Evolutionary conservation across 1,139 yeast species (phyloP).

Genomic region (Taphrina confusa): DNA sequence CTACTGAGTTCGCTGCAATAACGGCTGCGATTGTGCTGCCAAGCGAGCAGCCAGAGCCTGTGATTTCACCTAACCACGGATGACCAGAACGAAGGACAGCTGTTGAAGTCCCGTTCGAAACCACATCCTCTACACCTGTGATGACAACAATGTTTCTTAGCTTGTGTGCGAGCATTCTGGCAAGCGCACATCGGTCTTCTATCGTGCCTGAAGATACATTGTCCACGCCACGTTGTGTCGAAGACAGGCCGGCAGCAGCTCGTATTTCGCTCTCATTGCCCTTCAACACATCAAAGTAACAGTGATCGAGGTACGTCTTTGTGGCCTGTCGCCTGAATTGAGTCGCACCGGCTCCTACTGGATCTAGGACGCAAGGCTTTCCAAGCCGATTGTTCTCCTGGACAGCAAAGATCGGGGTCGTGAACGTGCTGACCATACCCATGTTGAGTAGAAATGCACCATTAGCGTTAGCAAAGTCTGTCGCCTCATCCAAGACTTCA

Average conservation of each 20-base stretch:
- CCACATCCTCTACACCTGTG: conserved; percentile 59
- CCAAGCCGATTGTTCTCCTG: conserved; percentile 59
- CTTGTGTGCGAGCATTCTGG: conserved; percentile 53
- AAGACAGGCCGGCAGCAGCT: conserved; percentile 50
- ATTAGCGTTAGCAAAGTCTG: conserved; percentile 59
- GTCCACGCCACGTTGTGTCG: conserved; percentile 76
- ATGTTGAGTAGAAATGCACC: conserved; percentile 68
- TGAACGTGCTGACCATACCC: conserved; percentile 57
- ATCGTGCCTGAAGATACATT: conserved; percentile 51
- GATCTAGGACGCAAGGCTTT: conserved; percentile 76
- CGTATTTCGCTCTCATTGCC: conserved; percentile 86
- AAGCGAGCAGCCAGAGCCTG: conserved; percentile 86
- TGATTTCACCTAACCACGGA: conserved; percentile 66
- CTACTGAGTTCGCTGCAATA: conserved; percentile 53
- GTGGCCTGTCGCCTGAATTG: conserved; percentile 57
- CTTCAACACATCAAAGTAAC: conserved; percentile 70
- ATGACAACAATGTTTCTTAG: conserved; percentile 62
- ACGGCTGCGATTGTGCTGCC: conserved; percentile 72
- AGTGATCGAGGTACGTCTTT: conserved; percentile 55
- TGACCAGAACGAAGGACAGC: conserved; percentile 61
- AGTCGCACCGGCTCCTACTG: conserved; percentile 91
- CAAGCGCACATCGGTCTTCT: conserved; percentile 42
- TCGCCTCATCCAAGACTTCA: conserved; percentile 68
- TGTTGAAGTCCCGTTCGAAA: conserved; percentile 45
- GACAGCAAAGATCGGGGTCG: conserved; percentile 58